phyloP scores from a whole-genome alignment of 228 moss, liverwort and hornwort species.

The Sphagnum fallax region DNA sequence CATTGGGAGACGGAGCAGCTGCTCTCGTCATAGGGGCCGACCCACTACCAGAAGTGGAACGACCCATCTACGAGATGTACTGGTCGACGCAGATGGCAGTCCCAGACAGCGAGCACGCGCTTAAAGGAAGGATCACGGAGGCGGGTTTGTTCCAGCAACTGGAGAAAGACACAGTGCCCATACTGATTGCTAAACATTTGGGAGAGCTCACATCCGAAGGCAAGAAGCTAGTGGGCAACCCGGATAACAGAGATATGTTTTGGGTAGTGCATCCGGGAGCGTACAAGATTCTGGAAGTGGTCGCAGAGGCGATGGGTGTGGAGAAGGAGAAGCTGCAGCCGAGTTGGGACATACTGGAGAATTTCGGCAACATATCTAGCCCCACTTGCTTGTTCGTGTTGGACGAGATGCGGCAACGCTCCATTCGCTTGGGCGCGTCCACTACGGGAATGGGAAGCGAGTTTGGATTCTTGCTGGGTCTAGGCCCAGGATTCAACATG shows the following conservation, averaged over 20 bases:
- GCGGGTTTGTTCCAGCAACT: constrained; percentile 15
- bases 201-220: constrained; percentile 13
- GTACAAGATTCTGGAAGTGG: constrained; percentile 30
- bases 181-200: constrained; percentile 16
- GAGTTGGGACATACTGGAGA: constrained; percentile 31
- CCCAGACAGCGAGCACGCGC: background rate
- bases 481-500: constrained; percentile 40
- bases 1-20: constrained; percentile 36
- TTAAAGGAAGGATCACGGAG: constrained; percentile 10
- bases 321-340: constrained; percentile 19
- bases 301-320: constrained; percentile 17
- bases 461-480: constrained; percentile 19
- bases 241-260: constrained; percentile 21
- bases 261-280: constrained; percentile 43
- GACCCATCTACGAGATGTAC: constrained; percentile 26
- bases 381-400: constrained; percentile 39
- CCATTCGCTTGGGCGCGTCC: background rate
- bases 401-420: constrained; percentile 28
- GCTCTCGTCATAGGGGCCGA: constrained; percentile 27
- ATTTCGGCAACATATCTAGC: constrained; percentile 31
- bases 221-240: constrained; percentile 16
- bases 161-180: constrained; percentile 15
- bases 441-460: constrained; percentile 25
- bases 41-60: constrained; percentile 7
- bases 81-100: constrained; percentile 24